A percentile compares a stretch with the other conserved stretches of the same genome.
Conservation (phyloP, 2,329 filamentous ascomycete species). For the Sordariomycetes sp. region DNA sequence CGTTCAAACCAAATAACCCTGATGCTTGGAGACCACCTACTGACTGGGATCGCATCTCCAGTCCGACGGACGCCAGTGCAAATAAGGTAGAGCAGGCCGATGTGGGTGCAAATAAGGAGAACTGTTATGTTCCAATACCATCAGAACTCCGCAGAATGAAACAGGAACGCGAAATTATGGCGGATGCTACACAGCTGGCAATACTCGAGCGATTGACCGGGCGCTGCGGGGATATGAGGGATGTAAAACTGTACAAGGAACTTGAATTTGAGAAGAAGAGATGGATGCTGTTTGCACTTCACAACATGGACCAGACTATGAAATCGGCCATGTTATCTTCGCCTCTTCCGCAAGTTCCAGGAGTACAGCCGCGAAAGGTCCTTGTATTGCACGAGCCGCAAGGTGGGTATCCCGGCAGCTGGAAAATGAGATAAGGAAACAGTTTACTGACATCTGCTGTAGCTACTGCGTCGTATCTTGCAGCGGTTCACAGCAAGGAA, state of each 20-base stretch:
- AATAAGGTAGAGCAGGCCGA: background rate
- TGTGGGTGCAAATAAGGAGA: background rate
- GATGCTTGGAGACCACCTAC: constrained; percentile 31
- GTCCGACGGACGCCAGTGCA: constrained; percentile 5
- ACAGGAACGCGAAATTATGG: constrained; percentile 41
- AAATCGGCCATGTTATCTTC: constrained; percentile 8
- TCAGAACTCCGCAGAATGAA: constrained; percentile 21
- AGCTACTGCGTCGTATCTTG: constrained; percentile 37
- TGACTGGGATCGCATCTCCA: constrained; percentile 24
- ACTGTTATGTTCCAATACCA: background rate
- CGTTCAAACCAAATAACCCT: constrained; percentile 18
- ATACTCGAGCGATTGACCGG: constrained; percentile 42
- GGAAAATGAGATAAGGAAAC: background rate
- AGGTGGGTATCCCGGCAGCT: constrained; percentile 17
- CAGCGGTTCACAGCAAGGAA: constrained; percentile 23
- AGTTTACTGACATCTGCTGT: background rate
- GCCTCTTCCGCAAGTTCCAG: constrained; percentile 7
- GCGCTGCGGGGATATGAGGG: constrained; percentile 27
- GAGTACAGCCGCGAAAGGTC: constrained; percentile 18
- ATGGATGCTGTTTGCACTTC: constrained; percentile 48
- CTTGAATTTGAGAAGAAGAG: constrained; percentile 41
- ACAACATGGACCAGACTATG: constrained; percentile 24
- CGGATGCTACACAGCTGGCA: constrained; percentile 32
- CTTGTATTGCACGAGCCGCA: constrained; percentile 37
- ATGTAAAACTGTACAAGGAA: constrained; percentile 33